Evolutionary conservation across 2,329 filamentous ascomycete genomes (phyloP).

Genomic region (Eurotiales sp.): DNA sequence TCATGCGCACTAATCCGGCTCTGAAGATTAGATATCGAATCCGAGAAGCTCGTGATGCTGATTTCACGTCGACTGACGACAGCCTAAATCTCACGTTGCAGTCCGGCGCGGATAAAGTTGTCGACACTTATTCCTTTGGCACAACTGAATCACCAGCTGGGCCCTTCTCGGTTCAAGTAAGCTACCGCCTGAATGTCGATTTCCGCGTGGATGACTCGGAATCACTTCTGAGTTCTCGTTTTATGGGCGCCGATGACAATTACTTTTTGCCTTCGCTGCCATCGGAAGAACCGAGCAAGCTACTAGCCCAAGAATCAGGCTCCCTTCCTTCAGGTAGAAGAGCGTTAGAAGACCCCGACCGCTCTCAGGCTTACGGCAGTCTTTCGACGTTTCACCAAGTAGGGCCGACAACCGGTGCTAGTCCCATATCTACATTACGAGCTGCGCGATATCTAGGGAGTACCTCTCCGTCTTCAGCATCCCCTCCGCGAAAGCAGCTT

Average conservation of each 20-base stretch:
- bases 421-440: conserved; percentile 78
- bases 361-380: conserved; percentile 81
- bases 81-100: conserved; percentile 68
- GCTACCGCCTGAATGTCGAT: conserved; percentile 82
- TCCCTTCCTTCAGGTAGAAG: conserved; percentile 67
- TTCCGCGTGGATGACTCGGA: conserved; percentile 92
- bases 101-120: conserved; percentile 59
- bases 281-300: conserved; percentile 42
- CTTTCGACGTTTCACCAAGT: conserved; percentile 81
- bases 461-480: conserved; percentile 47
- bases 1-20: conserved; percentile 59
- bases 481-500: conserved; percentile 49
- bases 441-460: conserved; percentile 57
- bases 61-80: conserved; percentile 57
- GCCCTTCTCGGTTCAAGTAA: conserved; percentile 73
- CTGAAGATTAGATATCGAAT: conserved; percentile 80
- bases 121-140: conserved; percentile 75
- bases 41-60: conserved; percentile 53
- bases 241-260: conserved; percentile 86
- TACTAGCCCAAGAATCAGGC: conserved; percentile 55
- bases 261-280: conserved; percentile 77
- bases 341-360: conserved; percentile 52
- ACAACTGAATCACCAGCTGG: conserved; percentile 84
- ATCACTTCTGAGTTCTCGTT: conserved; percentile 82
- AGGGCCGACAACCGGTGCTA: conserved; percentile 72